Conservation (phyloP, 2,329 filamentous ascomycete species). For the Pseudogymnoascus sp. region DNA sequence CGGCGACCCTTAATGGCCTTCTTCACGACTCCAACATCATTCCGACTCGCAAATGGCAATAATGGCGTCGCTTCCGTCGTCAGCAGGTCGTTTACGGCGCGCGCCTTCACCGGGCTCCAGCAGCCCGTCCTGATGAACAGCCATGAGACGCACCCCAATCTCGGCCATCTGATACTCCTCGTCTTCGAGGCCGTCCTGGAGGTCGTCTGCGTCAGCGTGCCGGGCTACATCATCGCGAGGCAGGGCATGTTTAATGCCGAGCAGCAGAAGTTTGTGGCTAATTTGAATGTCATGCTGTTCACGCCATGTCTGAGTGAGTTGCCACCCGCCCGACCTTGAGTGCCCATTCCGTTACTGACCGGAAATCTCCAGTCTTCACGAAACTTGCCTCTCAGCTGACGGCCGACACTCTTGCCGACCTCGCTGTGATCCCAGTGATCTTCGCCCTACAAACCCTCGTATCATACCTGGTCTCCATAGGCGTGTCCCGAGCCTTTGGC, state of each 20-base stretch:
- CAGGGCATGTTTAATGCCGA: conserved; percentile 92
- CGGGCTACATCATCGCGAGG: conserved; percentile 84
- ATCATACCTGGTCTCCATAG: conserved; percentile 68
- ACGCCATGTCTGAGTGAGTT: conserved; percentile 86
- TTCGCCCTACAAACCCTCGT: conserved; percentile 81
- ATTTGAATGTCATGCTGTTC: conserved; percentile 92
- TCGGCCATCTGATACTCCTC: conserved; percentile 31
- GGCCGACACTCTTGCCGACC: conserved; percentile 78
- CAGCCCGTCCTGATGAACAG: conserved; percentile 15
- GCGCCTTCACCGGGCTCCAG: conserved; percentile 18
- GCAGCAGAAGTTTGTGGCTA: conserved; percentile 92
- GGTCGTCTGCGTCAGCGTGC: conserved; percentile 88
- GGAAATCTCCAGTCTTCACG: conserved; percentile 63
- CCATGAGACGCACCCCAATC: conserved; percentile 34
- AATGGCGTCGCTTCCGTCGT: conserved; percentile 26
- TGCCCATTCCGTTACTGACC: neutral
- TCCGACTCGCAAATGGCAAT: conserved; percentile 32
- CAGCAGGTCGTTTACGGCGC: conserved; percentile 17
- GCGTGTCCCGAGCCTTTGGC: conserved; percentile 65
- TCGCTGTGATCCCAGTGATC: conserved; percentile 91
- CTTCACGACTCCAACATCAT: conserved; percentile 40
- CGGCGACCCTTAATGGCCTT: conserved; percentile 28
- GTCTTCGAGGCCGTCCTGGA: conserved; percentile 94
- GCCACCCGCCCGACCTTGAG: neutral
- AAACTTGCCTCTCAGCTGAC: conserved; percentile 93